Conservation (phyloP, 2,329 filamentous ascomycete genomes). For the Orbilia javanica region DNA sequence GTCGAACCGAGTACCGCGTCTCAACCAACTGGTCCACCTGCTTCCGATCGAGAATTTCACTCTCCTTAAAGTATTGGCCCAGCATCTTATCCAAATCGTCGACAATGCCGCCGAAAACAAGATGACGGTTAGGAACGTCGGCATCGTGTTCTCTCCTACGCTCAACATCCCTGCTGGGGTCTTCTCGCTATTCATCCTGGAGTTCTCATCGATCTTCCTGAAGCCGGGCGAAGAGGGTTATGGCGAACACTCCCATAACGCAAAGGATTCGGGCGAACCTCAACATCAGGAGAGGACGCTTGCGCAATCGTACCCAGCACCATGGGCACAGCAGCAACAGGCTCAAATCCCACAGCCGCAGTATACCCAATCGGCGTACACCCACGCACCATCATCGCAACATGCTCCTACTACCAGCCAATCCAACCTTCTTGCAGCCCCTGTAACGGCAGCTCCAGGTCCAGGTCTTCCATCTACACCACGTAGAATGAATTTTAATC, state of each 20-base stretch:
- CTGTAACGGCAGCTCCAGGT: conserved; percentile 19
- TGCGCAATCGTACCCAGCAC: conserved; percentile 63
- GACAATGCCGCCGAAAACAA: conserved; percentile 92
- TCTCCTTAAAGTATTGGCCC: conserved; percentile 84
- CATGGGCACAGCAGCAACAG: conserved; percentile 60
- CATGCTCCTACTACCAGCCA: conserved; percentile 29
- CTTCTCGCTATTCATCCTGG: conserved; percentile 92
- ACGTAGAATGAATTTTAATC: conserved; percentile 52
- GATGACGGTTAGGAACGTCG: conserved; percentile 96
- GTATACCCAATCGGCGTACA: conserved; percentile 9
- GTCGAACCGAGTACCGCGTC: conserved; percentile 79
- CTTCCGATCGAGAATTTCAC: conserved; percentile 84
- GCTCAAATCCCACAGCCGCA: background rate
- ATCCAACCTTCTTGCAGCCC: conserved; percentile 23
- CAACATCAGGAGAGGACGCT: conserved; percentile 63
- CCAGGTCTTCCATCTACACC: conserved; percentile 53
- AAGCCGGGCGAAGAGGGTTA: conserved; percentile 76
- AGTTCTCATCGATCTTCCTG: conserved; percentile 88
- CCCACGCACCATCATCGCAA: conserved; percentile 15
- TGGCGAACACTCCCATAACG: conserved; percentile 58
- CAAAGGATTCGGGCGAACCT: conserved; percentile 63
- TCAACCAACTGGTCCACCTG: conserved; percentile 82
- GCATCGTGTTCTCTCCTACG: conserved; percentile 97
- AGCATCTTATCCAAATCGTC: conserved; percentile 91
- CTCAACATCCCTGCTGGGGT: conserved; percentile 95